phyloP scores from a whole-genome alignment of 106 monocot species.

The Allium cepa region DNA sequence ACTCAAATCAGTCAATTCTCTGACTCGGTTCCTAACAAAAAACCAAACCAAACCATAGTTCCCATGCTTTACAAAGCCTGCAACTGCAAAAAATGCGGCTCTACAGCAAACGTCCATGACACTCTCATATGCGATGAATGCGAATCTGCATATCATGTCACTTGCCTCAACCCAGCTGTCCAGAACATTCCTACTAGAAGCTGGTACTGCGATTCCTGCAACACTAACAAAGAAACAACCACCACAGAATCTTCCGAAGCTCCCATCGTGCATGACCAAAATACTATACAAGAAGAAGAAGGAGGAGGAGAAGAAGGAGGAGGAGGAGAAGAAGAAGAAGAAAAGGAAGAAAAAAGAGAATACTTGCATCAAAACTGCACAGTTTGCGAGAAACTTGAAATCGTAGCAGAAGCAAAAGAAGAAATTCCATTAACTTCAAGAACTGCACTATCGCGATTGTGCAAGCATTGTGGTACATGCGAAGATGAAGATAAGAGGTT shows the following conservation, averaged over 20 bases:
- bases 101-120: constrained; percentile 19
- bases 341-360: no score
- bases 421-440: constrained; percentile 28
- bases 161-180: constrained; percentile 38
- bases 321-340: no score
- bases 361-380: constrained; percentile 14
- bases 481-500: constrained; percentile 67
- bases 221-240: neutral
- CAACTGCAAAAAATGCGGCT: constrained; percentile 56
- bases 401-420: constrained; percentile 12
- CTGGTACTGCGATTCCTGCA: constrained; percentile 58
- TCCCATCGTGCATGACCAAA: constrained; percentile 4
- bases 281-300: constrained; percentile 24
- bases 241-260: constrained; percentile 13
- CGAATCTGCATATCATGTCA: constrained; percentile 63
- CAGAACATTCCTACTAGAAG: constrained; percentile 24
- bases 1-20: constrained; percentile 23
- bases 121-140: constrained; percentile 77
- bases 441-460: constrained; percentile 30
- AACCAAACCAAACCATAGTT: constrained; percentile 38
- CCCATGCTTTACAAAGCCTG: constrained; percentile 33
- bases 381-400: constrained; percentile 61
- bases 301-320: no score
- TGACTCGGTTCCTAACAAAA: constrained; percentile 44
- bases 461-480: constrained; percentile 54